Evolutionary conservation across 75 land plant species (phyloP).

Genomic region (Sequoiadendron giganteum): DNA sequence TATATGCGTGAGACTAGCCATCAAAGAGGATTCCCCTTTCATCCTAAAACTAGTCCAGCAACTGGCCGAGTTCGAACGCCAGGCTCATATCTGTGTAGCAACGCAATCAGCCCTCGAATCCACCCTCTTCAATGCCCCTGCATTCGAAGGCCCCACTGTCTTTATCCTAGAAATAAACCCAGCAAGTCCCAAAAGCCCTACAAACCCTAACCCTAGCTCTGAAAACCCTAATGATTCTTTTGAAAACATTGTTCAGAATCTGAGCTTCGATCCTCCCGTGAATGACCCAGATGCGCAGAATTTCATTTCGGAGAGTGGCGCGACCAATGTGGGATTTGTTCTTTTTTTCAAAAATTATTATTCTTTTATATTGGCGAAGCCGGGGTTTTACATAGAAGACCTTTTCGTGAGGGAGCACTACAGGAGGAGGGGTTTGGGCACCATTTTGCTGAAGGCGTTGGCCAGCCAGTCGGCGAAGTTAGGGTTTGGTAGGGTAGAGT

Average conservation of each 20-base stretch:
- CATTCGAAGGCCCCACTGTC: constrained; percentile 58
- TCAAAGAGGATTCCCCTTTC: constrained; percentile 51
- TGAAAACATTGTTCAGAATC: constrained; percentile 20
- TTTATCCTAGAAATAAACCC: constrained; percentile 58
- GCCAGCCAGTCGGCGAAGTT: constrained; percentile 67
- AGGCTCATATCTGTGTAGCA: constrained; percentile 65
- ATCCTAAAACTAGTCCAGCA: constrained; percentile 74
- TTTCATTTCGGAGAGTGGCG: constrained; percentile 27
- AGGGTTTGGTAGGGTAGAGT: constrained; percentile 89
- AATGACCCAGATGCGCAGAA: constrained; percentile 36
- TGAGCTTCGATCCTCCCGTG: constrained; percentile 33
- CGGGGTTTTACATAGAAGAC: constrained; percentile 91
- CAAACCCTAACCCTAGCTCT: not conserved
- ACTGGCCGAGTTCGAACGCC: constrained; percentile 89
- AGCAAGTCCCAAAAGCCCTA: no score
- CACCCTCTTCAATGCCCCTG: constrained; percentile 47
- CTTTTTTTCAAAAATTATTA: constrained; percentile 94
- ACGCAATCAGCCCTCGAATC: constrained; percentile 48
- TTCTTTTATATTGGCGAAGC: constrained; percentile 79
- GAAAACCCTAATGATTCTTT: not conserved
- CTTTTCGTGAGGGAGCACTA: constrained; percentile 82
- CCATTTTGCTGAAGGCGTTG: constrained; percentile 67
- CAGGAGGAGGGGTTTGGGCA: constrained; percentile 78
- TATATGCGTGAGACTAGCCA: constrained; percentile 65
- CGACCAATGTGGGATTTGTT: constrained; percentile 69